These are phyloP conservation scores for Hanseniaspora osmophila DNA, from an alignment of 805 yeast species.

Conservation along the genomic window DNA sequence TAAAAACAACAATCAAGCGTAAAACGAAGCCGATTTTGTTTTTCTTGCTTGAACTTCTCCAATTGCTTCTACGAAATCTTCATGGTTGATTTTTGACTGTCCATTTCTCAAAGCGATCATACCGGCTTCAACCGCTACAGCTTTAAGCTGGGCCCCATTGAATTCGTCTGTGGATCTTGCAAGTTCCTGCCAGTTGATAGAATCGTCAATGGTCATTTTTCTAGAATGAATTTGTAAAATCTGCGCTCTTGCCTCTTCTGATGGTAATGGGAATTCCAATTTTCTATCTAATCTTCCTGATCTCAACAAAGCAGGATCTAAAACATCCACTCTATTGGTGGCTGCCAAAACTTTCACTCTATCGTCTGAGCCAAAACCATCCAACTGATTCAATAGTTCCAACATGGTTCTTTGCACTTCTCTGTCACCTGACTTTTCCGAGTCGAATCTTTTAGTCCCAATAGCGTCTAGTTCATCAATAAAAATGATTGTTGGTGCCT, in stretches of 20 bases:
- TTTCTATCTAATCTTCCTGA: conserved; percentile 96
- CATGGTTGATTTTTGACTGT: conserved; percentile 81
- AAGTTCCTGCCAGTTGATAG: conserved; percentile 94
- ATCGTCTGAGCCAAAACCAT: conserved; percentile 95
- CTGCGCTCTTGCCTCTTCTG: conserved; percentile 94
- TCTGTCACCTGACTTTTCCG: conserved; percentile 93
- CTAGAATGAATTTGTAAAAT: conserved; percentile 94
- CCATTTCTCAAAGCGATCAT: conserved; percentile 97
- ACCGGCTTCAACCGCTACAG: conserved; percentile 98
- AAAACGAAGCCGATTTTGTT: conserved; percentile 86
- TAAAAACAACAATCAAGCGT: conserved; percentile 43
- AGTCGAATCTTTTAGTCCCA: conserved; percentile 95
- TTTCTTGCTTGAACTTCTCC: conserved; percentile 97
- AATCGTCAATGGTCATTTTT: conserved; percentile 83
- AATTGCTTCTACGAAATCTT: conserved; percentile 95
- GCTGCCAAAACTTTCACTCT: conserved; percentile 96
- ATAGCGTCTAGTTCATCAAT: conserved; percentile 98
- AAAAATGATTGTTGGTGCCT: conserved; percentile 95
- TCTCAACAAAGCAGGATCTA: conserved; percentile 96
- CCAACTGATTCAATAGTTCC: conserved; percentile 91
- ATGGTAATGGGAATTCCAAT: conserved; percentile 94
- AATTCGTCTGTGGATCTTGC: conserved; percentile 97
- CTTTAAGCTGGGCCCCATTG: conserved; percentile 97
- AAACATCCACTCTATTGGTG: conserved; percentile 91
- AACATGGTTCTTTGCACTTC: conserved; percentile 99